Base-by-base conservation (phyloP, 176 grass and related monocot species). In the Pontederia crassipes region DNA sequence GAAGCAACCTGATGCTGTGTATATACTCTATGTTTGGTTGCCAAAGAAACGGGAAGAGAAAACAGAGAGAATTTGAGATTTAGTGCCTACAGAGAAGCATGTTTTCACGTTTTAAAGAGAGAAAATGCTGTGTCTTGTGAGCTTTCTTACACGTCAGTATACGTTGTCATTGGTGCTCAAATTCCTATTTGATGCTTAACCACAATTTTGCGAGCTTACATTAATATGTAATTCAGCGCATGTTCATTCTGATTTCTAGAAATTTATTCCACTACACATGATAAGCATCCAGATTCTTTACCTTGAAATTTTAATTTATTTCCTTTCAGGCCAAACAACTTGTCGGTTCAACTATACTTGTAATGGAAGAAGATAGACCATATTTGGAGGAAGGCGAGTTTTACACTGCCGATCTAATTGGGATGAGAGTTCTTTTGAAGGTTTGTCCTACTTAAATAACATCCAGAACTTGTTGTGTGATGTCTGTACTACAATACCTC, bases 361-460 rank as follows among this genome's bases (percentile, higher is more conserved):
- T 88, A 54, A 78, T 55, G 52, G 63, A 72, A 14, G 78, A 62
- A 27, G 87, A 98, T 64, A 91, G 81, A 48, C 93, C 93, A 18
- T 57, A 88, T 45, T 78, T 98, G 69, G 75, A 81, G 49, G 84
- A 88, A 16, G 81, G 71, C 66, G 87, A 92, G 28, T 83, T 98
- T 54, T 98, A 92, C 77, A 83, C 81, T 6, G 81, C 52, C 11
- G 84, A 98, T 61, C 92, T 96, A 45, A 59, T 96, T 58, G 92
- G 92, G 32, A 88, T 89, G 87, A 70, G 57, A 79, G 87, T 98
- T 68, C 62, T 83, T 81, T 72, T 92, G 27, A 89, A 98, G 87
- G 92, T 96, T 35, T 48, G 52, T 78, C 9, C 48, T 32, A 62
- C 28, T 28, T 64, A 40, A 4, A 40, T 7, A 40, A 40, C 32